Conservation (phyloP, 2,329 filamentous ascomycete species). For the Pochonia chlamydosporia region DNA sequence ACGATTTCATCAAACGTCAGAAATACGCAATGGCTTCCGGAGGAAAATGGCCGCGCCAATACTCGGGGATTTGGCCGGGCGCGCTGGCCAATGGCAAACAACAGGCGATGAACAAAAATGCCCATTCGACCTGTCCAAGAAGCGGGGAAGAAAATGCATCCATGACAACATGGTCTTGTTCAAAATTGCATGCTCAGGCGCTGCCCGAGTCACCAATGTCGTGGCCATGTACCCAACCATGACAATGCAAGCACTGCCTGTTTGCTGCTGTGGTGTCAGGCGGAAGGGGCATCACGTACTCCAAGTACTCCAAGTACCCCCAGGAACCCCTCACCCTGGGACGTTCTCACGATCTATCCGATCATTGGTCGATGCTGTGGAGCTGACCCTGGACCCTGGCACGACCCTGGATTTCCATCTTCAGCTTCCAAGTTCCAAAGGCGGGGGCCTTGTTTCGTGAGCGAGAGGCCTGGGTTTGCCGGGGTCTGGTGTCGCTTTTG, state of each 20-base stretch:
- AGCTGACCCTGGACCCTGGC: slow-evolving; percentile 16
- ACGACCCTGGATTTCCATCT: slow-evolving; percentile 20
- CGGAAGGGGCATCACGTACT: too few species aligned
- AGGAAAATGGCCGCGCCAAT: not conserved
- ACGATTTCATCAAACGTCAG: not conserved
- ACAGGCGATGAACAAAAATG: not conserved
- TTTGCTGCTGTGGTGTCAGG: too few species aligned
- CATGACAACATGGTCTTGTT: slow-evolving; percentile 15
- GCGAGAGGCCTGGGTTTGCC: too few species aligned
- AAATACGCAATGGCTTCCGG: not conserved
- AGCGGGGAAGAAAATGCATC: slow-evolving; percentile 14
- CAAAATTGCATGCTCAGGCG: slow-evolving; percentile 19
- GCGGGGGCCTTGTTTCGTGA: not conserved
- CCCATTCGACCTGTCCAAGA: not conserved
- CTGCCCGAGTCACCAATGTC: too few species aligned
- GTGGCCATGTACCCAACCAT: too few species aligned
- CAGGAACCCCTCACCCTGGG: slow-evolving; percentile 3
- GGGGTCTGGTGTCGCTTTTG: too few species aligned
- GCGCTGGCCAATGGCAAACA: not conserved
- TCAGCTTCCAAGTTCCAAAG: not conserved
- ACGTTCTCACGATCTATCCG: slow-evolving; percentile 24
- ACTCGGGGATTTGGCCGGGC: not conserved
- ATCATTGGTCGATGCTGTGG: slow-evolving; percentile 26
- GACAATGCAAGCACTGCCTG: slow-evolving; percentile 2
- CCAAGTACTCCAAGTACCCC: not conserved